Evolutionary conservation across 1,139 yeast species (phyloP).

Genomic region (Candida sanyaensis): DNA sequence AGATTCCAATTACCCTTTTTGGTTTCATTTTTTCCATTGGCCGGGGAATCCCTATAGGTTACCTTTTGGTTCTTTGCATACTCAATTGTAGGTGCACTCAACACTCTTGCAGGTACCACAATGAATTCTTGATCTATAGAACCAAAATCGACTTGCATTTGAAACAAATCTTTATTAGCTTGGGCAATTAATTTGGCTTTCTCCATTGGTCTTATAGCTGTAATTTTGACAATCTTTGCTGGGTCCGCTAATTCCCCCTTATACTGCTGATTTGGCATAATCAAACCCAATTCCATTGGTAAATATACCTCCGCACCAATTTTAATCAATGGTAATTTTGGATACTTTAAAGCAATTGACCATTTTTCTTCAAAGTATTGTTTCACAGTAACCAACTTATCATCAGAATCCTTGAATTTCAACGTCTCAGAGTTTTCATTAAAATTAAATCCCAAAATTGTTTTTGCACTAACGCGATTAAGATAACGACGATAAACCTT

Average conservation of each 20-base stretch:
- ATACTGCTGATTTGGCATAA: constrained; percentile 15
- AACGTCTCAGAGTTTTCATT: constrained; percentile 10
- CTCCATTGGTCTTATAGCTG: constrained; percentile 13
- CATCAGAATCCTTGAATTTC: constrained; percentile 12
- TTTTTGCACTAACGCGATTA: constrained; percentile 8
- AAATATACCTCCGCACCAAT: constrained; percentile 13
- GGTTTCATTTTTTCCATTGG: constrained; percentile 14
- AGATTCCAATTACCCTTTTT: constrained; percentile 16
- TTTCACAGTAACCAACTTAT: constrained; percentile 9
- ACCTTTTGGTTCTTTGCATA: constrained; percentile 11
- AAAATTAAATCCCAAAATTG: constrained; percentile 13
- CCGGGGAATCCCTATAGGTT: constrained; percentile 7
- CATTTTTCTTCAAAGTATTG: constrained; percentile 12
- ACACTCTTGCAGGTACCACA: constrained; percentile 15
- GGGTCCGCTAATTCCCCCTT: constrained; percentile 15
- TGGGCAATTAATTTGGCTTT: constrained; percentile 12
- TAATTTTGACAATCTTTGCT: constrained; percentile 11
- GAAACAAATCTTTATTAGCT: constrained; percentile 9
- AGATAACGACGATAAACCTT: constrained; percentile 14
- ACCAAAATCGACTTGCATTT: constrained; percentile 12
- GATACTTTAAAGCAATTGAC: constrained; percentile 12
- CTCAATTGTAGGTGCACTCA: constrained; percentile 14
- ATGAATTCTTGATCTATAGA: constrained; percentile 11
- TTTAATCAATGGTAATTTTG: constrained; percentile 14
- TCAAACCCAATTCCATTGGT: constrained; percentile 15